phyloP scores from a whole-genome alignment of 768 basidiomycete species.

The Goffeauzyma gilvescens region DNA sequence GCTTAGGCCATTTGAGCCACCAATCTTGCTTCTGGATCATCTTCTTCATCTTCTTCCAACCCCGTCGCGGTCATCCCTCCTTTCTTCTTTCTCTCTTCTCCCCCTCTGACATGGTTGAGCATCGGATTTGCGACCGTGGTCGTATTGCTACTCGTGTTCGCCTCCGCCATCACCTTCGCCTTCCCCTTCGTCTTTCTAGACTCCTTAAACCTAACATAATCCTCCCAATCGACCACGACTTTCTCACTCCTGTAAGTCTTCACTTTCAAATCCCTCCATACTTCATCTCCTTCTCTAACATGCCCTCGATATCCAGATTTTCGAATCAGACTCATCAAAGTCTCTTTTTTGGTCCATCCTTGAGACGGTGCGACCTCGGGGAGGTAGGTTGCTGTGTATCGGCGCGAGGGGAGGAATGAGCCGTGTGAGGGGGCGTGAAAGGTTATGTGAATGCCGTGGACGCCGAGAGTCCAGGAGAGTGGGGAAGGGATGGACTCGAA shows the following conservation, averaged over 20 bases:
- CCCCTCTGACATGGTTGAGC: too few relatives aligned
- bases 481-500: constrained; percentile 70
- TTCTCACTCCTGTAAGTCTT: constrained; percentile 28
- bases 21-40: too few relatives aligned
- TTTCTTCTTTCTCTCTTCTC: too few relatives aligned
- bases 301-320: constrained; percentile 54
- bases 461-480: constrained; percentile 80
- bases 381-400: constrained; percentile 61
- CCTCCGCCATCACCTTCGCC: too few relatives aligned
- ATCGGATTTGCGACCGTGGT: too few relatives aligned
- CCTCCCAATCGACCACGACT: constrained; percentile 15
- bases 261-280: constrained; percentile 22
- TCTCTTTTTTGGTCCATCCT: constrained; percentile 80
- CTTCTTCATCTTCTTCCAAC: too few relatives aligned
- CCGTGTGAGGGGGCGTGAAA: constrained; percentile 37
- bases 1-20: too few relatives aligned
- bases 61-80: too few relatives aligned
- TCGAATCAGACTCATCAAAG: constrained; percentile 72
- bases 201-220: constrained; percentile 17
- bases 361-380: constrained; percentile 84
- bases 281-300: constrained; percentile 20
- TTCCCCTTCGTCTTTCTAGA: too few relatives aligned
- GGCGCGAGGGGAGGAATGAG: too few relatives aligned
- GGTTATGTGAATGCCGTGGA: constrained; percentile 75
- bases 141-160: too few relatives aligned